Conservation (phyloP, 2,329 filamentous ascomycete genomes). For the Elsinoe necatrix region DNA sequence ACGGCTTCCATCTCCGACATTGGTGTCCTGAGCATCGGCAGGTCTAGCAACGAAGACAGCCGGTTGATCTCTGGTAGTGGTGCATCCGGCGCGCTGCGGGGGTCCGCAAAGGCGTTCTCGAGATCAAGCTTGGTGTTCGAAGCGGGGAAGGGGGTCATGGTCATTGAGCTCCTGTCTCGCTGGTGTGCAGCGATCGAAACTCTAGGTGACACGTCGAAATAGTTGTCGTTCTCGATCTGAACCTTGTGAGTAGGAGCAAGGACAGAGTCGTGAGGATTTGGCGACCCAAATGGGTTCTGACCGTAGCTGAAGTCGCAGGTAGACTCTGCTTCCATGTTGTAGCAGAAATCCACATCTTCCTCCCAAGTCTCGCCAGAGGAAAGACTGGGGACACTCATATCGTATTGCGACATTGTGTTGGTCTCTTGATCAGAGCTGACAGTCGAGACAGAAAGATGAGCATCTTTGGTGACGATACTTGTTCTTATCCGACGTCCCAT, state of each 20-base stretch:
- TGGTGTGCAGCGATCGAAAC: constrained; percentile 5
- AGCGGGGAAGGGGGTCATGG: constrained; percentile 8
- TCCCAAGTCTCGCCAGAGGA: constrained; percentile 47
- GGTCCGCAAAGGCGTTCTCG: constrained; percentile 6
- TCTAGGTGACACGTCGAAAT: constrained; percentile 11
- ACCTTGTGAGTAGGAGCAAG: constrained; percentile 8
- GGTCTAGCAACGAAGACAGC: constrained; percentile 10
- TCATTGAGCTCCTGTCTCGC: constrained; percentile 7
- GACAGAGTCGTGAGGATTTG: constrained; percentile 17
- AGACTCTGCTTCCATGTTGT: constrained; percentile 52
- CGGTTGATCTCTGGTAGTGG: constrained; percentile 12
- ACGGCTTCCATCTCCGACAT: not conserved
- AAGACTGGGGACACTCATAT: constrained; percentile 18
- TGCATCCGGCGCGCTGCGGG: constrained; percentile 10
- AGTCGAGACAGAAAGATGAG: constrained; percentile 1
- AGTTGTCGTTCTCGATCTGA: constrained; percentile 1
- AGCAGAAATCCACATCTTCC: constrained; percentile 55
- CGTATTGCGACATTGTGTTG: constrained; percentile 13
- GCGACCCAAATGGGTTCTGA: constrained; percentile 12
- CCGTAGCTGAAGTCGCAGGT: constrained; percentile 54
- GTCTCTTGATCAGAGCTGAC: constrained; percentile 14
- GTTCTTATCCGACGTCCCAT: not conserved
- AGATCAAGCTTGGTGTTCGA: not conserved
- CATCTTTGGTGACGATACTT: not conserved
- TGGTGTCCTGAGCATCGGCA: constrained; percentile 8